Percentiles rank a stretch among this genome's conserved stretches.
phyloP scores from a whole-genome alignment of 371 early-diverging fungal species.

The Mortierella sp. region DNA sequence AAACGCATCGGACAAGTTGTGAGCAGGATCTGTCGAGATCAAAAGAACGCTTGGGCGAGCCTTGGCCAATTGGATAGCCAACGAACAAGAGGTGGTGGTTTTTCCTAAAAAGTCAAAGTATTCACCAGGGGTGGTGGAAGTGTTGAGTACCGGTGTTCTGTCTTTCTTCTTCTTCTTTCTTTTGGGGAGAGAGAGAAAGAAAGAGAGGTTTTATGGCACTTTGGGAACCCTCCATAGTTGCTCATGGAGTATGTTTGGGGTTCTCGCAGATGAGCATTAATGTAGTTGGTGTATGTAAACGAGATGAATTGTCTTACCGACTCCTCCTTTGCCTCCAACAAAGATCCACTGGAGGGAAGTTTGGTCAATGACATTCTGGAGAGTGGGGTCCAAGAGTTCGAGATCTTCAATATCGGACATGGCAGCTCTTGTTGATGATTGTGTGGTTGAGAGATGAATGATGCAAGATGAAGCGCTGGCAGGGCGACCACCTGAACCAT shows the following conservation, averaged over 20 bases:
- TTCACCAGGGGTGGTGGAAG: neutral
- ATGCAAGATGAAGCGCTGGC: neutral
- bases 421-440: constrained; percentile 6
- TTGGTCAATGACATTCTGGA: constrained; percentile 97
- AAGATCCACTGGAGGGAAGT: constrained; percentile 97
- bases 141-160: neutral
- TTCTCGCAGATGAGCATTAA: neutral
- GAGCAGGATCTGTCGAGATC: constrained; percentile 99
- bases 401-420: constrained; percentile 62
- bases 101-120: constrained; percentile 61
- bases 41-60: constrained; percentile 95
- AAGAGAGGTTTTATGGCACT: no score
- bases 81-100: constrained; percentile 81
- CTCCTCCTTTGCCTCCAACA: constrained; percentile 99
- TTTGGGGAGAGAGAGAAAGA: neutral
- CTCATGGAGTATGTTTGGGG: neutral
- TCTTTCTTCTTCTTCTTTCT: constrained; percentile 12
- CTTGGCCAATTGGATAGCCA: constrained; percentile 93
- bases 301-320: constrained; percentile 77
- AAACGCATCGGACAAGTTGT: constrained; percentile 98
- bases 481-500: neutral
- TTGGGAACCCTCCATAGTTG: no score
- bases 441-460: constrained; percentile 4
- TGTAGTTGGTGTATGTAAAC: neutral
- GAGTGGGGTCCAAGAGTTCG: constrained; percentile 82